Base-by-base conservation (phyloP, 768 basidiomycete species). In the Boletus rubropictus region DNA sequence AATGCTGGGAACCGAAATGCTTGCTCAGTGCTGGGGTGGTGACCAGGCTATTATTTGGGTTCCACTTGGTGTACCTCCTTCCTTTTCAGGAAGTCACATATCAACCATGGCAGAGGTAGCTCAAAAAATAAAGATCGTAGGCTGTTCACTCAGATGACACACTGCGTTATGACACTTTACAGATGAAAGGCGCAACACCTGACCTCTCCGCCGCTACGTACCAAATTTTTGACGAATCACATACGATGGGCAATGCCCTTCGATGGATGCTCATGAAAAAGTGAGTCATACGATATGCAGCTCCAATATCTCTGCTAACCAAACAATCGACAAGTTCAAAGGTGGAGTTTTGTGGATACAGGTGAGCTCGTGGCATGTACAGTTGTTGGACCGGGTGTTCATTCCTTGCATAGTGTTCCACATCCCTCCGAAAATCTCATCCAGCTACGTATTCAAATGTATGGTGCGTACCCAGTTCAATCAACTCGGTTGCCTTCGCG, bases 221-320 rank as follows among this genome's bases (percentile, higher is more conserved):
- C 70, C 89, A 88, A 63, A 85, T 98, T 38, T 75, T 84, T 62
- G 85, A 97, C 60, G 96, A 99, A 71, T 85, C 90, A 2, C 95
- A 99, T 67, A 98, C 95, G 1, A 80, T 98, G 22, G 96, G 96
- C 5, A 99, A 99, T 57, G 79, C 91, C 0, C 74, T 98, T 32
- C 72, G 95, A 29, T 99, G 93, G 93, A 98, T 98, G 86, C 64
- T 98, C 49, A 98, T 98, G 95, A 96, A 97, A 73, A 95, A 99
- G 96, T 98, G 56, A 46, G 84, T 59, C 12, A 28, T 17, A 17
- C 43, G 22, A 50, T 40, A 39, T 45, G 7, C 14, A 3, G 25
- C 39, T 40, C 8, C 18, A 33, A 31, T 35, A 37, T 42, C 48
- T 25, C 39, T 20, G 25, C 31, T 50, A 12, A 54, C 28, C n/a